Percentiles rank a stretch among this genome's conserved stretches.
Evolutionary conservation across 306 rosid genomes (phyloP).

Genomic region (Chamaecrista fasciculata): DNA sequence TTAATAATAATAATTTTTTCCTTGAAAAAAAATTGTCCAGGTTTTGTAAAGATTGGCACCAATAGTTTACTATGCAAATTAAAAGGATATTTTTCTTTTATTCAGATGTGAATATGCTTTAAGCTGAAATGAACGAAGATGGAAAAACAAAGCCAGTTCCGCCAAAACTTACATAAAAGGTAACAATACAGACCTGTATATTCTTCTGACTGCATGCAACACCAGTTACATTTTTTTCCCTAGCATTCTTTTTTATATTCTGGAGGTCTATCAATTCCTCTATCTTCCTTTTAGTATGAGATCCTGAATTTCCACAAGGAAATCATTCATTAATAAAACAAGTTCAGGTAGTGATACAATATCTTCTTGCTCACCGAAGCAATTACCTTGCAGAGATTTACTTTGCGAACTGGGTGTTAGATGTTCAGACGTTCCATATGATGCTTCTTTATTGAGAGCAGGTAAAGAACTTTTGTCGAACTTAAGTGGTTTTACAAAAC

Average conservation of each 20-base stretch:
- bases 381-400: constrained; percentile 45
- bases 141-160: neutral
- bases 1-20: too few species aligned
- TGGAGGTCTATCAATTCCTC: constrained; percentile 33
- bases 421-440: constrained; percentile 31
- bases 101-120: neutral
- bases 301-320: constrained; percentile 37
- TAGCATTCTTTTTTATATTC: constrained; percentile 40
- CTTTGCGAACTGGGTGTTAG: constrained; percentile 26
- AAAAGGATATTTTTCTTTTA: too few species aligned
- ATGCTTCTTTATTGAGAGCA: constrained; percentile 25
- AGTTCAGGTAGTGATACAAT: constrained; percentile 16
- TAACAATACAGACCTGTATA: constrained; percentile 47
- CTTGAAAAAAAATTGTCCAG: neutral
- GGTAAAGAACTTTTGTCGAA: constrained; percentile 22
- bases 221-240: constrained; percentile 27
- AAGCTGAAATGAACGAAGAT: constrained; percentile 11
- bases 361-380: constrained; percentile 21
- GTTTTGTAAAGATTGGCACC: neutral
- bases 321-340: constrained; percentile 18
- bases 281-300: constrained; percentile 60
- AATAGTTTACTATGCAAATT: neutral
- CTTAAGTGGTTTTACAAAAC: constrained; percentile 29
- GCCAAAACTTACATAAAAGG: constrained; percentile 18
- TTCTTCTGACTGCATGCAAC: constrained; percentile 28